Base-by-base conservation (phyloP, 2,329 filamentous ascomycete genomes). In the Endothia cerciana region DNA sequence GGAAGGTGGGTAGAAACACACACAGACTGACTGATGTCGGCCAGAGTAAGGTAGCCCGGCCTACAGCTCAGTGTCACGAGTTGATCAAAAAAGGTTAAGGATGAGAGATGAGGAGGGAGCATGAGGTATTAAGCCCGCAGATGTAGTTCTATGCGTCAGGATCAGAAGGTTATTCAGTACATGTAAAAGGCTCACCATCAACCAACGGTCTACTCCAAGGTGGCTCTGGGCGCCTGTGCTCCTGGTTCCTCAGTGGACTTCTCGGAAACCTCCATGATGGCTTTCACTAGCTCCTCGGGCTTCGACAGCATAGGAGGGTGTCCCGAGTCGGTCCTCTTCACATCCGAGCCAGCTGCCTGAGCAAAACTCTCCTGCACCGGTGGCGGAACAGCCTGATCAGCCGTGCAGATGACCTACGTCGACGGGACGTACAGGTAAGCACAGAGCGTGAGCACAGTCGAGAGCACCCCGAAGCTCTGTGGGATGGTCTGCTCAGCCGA, bases 391-490 rank as follows among this genome's bases (percentile, higher is more conserved):
- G 65, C 68, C 22, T 61, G 62, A 49, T 71, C 71, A 15, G 62
- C 68, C 19, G 64, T 65, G 38, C 64, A 64, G 28, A 72, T 58
- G 2, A 72, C 60, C n/a, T 72, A 71, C 15, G 70, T 71, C 7
- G 70, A 72, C 13, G 69, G 69, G 10, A 69, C 60, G 41, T 69
- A 71, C 10, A 51, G 51, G 36, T 68, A 71, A 2, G 71, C 68
- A 40, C 68, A 64, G 1, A 60, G 64, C 13, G 60, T 67, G 13
- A 69, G 64, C 2, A 43, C 58, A 25, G 70, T 69, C 2, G 65
- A 65, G 45, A 67, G 41, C 41, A 68, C 67, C 15, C 68, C 69
- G 13, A 64, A 51, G n/a, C 67, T 64, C 62, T 64, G 62, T 43
- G 38, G 17, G 58, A 71, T 60, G 11, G 65, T 51, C 30, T 49